phyloP scores from a whole-genome alignment of 768 basidiomycete species.

The Dendrothele bispora region DNA sequence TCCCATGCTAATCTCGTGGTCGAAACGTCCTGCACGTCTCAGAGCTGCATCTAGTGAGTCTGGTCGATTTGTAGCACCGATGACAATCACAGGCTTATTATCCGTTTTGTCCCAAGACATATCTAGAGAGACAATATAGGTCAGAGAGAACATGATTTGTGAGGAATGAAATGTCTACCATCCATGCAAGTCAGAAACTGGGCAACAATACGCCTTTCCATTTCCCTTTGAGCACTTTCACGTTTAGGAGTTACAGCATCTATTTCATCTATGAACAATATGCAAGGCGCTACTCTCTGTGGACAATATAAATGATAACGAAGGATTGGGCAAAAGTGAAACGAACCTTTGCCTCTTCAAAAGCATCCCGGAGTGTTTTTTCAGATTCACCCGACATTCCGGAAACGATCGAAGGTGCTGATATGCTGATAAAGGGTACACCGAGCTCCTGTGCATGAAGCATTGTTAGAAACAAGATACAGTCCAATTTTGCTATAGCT shows the following conservation, averaged over 20 bases:
- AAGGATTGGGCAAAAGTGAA: neutral
- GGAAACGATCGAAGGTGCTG: conserved; percentile 93
- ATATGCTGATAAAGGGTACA: conserved; percentile 90
- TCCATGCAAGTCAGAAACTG: conserved; percentile 99
- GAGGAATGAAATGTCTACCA: conserved; percentile 45
- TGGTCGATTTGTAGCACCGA: conserved; percentile 95
- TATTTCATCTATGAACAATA: conserved; percentile 97
- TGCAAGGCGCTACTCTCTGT: conserved; percentile 86
- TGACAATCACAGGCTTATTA: conserved; percentile 89
- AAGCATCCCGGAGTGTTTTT: conserved; percentile 92
- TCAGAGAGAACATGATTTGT: neutral
- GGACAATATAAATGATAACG: neutral
- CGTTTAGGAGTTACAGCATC: conserved; percentile 97
- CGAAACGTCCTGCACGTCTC: conserved; percentile 91
- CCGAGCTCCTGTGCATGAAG: conserved; percentile 69
- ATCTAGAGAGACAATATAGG: conserved; percentile 59
- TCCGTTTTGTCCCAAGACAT: conserved; percentile 95
- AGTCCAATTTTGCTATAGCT: conserved; percentile 23
- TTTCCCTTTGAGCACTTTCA: conserved; percentile 96
- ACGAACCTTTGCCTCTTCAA: conserved; percentile 92
- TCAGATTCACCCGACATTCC: conserved; percentile 99
- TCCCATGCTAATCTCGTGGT: conserved; percentile 97
- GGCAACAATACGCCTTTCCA: conserved; percentile 96
- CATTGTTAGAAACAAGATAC: conserved; percentile 1
- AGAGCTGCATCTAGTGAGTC: conserved; percentile 94